Base-by-base conservation (phyloP, 805 yeast genomes). In the Candida hispaniensis region DNA sequence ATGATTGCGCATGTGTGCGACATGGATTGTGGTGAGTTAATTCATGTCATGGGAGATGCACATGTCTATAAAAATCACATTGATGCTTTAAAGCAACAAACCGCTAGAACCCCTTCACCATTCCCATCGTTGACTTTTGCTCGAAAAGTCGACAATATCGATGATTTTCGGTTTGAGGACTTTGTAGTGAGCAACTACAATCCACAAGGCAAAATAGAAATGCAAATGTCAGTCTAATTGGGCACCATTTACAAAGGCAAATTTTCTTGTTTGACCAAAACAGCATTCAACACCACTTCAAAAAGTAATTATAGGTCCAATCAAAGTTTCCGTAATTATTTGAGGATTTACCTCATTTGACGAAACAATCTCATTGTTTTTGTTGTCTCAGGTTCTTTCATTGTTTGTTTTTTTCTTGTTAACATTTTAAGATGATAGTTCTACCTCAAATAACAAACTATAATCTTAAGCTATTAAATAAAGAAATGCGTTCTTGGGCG, bases 1-100 rank as follows among this genome's bases (percentile, higher is more conserved):
- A 88, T 91, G 96, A 79, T 91, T 44, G 98, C 99, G 2, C 82
- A 81, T 43, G 79, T 91, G n/a, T 85, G 85, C 26, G 94, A 73
- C 45, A 76, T 86, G 81, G 93, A 85, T 46, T 79, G 94, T 42
- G 97, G 97, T 25, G 96, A 86, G 48, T 83, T 91, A 48, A 71
- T 88, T 39, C 97, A 91, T 53, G 85, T 94, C 4, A 60, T 91
- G 73, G 99, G 99, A 14, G 99, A 91, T 56, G 81, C 95, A 1
- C 99, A 91, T 53, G 93, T 91, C 6, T 91, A 91, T 55, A 68
- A 73, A 43, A 94, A 91, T 55, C 99, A 91, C 54, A 72, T 88
- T 9, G 95, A 85, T 39, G 95, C 97, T 1, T 66, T 91, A 43
- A 70, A 78, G 47, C 79, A 73, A 47, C 98, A 91, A 57, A 56